Percentiles rank a stretch among this genome's conserved stretches.
Conservation (phyloP, 2,329 filamentous ascomycete genomes). For the Colletotrichum chlorophyti region DNA sequence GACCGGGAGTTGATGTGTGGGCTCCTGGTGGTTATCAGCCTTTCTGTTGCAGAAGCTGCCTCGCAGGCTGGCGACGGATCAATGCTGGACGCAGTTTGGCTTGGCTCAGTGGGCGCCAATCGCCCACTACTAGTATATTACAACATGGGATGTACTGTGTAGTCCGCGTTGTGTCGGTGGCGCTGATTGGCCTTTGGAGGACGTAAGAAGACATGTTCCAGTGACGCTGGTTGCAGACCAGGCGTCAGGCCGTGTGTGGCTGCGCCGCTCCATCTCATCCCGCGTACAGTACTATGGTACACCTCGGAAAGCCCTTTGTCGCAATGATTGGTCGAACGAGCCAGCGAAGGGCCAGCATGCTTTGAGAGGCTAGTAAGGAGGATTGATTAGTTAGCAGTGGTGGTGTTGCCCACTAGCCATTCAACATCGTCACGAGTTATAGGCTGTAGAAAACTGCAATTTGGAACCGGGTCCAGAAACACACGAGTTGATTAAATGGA, state of each 20-base stretch:
- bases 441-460: not conserved
- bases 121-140: too few species aligned
- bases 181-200: conserved; percentile 14
- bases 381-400: not conserved
- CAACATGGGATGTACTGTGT: too few species aligned
- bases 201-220: conserved; percentile 11
- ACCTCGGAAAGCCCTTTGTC: not conserved
- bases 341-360: conserved; percentile 3
- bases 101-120: conserved; percentile 20
- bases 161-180: too few species aligned
- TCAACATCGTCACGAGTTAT: too few species aligned
- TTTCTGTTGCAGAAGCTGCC: conserved; percentile 35
- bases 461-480: not conserved
- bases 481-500: conserved; percentile 1
- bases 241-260: conserved; percentile 23
- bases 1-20: conserved; percentile 33
- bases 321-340: conserved; percentile 1
- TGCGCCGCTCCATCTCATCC: conserved; percentile 20
- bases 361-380: conserved; percentile 11
- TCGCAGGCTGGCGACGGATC: conserved; percentile 30
- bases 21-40: conserved; percentile 28
- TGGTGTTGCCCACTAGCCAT: too few species aligned
- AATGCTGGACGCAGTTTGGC: conserved; percentile 17
- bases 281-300: not conserved
- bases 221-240: conserved; percentile 10